These are phyloP conservation scores for Plantago elongata DNA, from an alignment of 257 asterid genomes.

Conservation along the genomic window DNA sequence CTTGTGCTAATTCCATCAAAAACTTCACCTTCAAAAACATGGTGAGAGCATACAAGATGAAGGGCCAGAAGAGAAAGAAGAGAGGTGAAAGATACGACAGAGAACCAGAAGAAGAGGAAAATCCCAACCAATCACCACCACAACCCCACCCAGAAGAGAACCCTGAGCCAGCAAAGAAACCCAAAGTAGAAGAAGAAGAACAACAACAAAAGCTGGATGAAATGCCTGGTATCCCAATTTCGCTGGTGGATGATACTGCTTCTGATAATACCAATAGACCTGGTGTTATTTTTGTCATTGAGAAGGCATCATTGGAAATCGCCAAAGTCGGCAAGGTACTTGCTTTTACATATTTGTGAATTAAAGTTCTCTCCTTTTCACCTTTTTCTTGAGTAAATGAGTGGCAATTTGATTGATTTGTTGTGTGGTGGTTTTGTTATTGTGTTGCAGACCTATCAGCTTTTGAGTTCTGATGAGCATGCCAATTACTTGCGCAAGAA, in stretches of 20 bases:
- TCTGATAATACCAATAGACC: conserved; percentile 29
- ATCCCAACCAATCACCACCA: conserved; percentile 18
- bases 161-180: conserved; percentile 9
- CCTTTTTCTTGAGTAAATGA: neutral
- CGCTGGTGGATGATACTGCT: conserved; percentile 24
- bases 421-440: conserved; percentile 1
- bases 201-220: too few species aligned
- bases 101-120: neutral
- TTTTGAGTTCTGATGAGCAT: conserved; percentile 85
- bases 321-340: conserved; percentile 90
- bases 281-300: conserved; percentile 72
- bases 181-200: conserved; percentile 29
- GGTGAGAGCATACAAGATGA: conserved; percentile 43
- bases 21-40: conserved; percentile 11
- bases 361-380: neutral
- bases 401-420: neutral
- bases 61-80: conserved; percentile 55
- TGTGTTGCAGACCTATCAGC: conserved; percentile 56
- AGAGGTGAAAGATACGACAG: conserved; percentile 41
- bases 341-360: too few species aligned
- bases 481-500: conserved; percentile 27
- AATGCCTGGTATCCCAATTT: conserved; percentile 65
- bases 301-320: conserved; percentile 80
- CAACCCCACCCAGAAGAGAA: neutral
- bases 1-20: too few species aligned